Base-by-base conservation (phyloP, 1,284 basidiomycete genomes). In the Anthracocystis panici-leucophaei region DNA sequence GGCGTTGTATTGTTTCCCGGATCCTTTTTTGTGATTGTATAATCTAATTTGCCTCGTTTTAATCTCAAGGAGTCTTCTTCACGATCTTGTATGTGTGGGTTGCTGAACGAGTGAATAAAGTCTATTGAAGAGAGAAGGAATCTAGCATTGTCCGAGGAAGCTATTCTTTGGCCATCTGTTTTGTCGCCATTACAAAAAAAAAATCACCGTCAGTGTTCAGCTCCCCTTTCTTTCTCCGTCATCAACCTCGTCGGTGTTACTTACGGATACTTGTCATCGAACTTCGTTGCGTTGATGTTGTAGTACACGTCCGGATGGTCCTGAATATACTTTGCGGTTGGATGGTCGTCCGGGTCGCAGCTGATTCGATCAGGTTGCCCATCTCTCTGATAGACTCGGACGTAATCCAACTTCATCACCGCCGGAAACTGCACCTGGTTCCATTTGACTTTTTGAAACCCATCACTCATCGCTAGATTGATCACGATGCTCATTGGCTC, bases 341-440 rank as follows among this genome's bases (percentile, higher is more conserved):
- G 82, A 50, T 81, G 74, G 52, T 84, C 82, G 2, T 56, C 25
- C 1, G 82, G 82, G 56, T 83, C 79, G 50, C 82, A 84, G 20
- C 61, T 62, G 38, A 79, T 68, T 12, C 74, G 57, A 42, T 70
- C 65, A 23, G 57, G 31, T 38, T 65, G 50, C 18, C 69, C 80
- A 11, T 66, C 63, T 25, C 46, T 62, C 56, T 84, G 82, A 46
- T 83, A 84, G 10, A 84, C 76, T 25, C 77, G 51, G 0, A 81
- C 44, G 27, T 81, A 78, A 42, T 81, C 77, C 38, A 81, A 25
- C 27, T 80, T 80, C 75, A 87, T 80, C 23, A 85, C 80, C 27
- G 87, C 87, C 18, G 87, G 87, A 71, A 87, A 87, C 11, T 65
- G 71, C 27, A 88, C 33, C 9, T 54, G 41, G n/a, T 25, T 29